These are phyloP conservation scores for Stygiomarasmius scandens DNA, from an alignment of 1,284 basidiomycete genomes.

Conservation along the genomic window DNA sequence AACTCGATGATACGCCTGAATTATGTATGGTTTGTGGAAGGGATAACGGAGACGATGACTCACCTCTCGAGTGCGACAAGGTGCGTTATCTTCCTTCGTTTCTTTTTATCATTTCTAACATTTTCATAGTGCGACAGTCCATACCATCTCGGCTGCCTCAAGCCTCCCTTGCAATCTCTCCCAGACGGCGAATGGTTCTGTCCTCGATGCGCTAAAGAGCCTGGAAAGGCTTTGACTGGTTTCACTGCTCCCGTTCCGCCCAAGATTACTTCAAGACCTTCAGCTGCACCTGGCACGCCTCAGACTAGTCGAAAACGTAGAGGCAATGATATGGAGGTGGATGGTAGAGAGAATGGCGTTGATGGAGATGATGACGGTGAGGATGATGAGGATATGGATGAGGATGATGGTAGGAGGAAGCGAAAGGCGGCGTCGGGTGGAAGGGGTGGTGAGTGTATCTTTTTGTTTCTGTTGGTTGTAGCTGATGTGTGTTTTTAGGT, in stretches of 20 bases:
- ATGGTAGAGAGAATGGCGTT: neutral
- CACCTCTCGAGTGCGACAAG: constrained; percentile 85
- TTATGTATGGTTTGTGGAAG: constrained; percentile 74
- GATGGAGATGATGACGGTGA: constrained; percentile 21
- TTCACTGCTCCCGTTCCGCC: constrained; percentile 22
- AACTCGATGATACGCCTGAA: constrained; percentile 68
- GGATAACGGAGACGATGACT: constrained; percentile 68
- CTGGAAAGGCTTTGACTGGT: constrained; percentile 45
- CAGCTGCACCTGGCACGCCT: neutral
- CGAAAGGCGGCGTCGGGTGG: constrained; percentile 28
- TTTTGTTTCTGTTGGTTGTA: neutral
- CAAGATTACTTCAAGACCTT: constrained; percentile 23
- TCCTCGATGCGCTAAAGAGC: constrained; percentile 58
- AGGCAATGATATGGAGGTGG: constrained; percentile 1
- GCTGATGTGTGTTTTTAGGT: constrained; percentile 2
- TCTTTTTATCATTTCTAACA: constrained; percentile 2
- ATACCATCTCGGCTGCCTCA: constrained; percentile 83
- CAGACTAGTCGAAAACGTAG: constrained; percentile 12
- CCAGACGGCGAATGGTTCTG: constrained; percentile 96
- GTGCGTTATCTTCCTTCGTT: constrained; percentile 41
- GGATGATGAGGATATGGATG: constrained; percentile 21
- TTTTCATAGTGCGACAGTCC: constrained; percentile 81
- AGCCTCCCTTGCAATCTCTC: constrained; percentile 73
- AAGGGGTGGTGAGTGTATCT: constrained; percentile 20
- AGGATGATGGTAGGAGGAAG: constrained; percentile 24